phyloP scores from a whole-genome alignment of 2,329 filamentous ascomycete genomes.

The Lecanosticta acicola region DNA sequence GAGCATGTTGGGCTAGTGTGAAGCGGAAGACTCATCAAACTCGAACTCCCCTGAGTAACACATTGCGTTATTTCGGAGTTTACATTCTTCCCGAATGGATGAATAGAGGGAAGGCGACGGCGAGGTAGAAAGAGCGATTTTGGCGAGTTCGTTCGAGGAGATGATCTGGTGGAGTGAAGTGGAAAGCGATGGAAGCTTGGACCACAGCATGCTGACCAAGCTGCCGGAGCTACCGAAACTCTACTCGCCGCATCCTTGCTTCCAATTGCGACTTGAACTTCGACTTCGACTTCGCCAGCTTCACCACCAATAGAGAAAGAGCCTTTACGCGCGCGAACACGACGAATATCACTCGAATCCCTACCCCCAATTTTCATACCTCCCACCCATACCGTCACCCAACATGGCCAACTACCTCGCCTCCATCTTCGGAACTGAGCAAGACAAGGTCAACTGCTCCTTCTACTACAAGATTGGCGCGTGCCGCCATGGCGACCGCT shows the following conservation, averaged over 20 bases:
- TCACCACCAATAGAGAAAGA: not conserved
- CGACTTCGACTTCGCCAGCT: not conserved
- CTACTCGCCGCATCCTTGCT: not conserved
- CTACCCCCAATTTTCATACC: not conserved
- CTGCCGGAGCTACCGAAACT: not conserved
- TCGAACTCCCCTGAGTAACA: too few relatives aligned
- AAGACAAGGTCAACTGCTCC: constrained; percentile 97
- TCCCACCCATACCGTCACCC: constrained; percentile 8
- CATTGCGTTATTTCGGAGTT: too few relatives aligned
- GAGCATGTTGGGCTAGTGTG: too few relatives aligned
- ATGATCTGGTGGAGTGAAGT: too few relatives aligned
- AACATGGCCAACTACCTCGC: constrained; percentile 55
- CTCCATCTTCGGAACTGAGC: constrained; percentile 98
- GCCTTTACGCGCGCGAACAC: not conserved
- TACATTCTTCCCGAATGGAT: too few relatives aligned
- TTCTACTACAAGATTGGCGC: constrained; percentile 99
- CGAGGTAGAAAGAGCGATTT: too few relatives aligned
- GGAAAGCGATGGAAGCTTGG: not conserved
- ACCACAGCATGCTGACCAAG: not conserved
- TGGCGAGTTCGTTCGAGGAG: too few relatives aligned
- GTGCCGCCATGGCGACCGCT: constrained; percentile 96
- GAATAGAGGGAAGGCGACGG: too few relatives aligned
- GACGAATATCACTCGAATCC: not conserved
- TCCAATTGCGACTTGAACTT: not conserved
- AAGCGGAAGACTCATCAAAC: not conserved